These are phyloP conservation scores for Aspergillus sergii DNA, from an alignment of 2,329 filamentous ascomycete species.

Conservation along the genomic window DNA sequence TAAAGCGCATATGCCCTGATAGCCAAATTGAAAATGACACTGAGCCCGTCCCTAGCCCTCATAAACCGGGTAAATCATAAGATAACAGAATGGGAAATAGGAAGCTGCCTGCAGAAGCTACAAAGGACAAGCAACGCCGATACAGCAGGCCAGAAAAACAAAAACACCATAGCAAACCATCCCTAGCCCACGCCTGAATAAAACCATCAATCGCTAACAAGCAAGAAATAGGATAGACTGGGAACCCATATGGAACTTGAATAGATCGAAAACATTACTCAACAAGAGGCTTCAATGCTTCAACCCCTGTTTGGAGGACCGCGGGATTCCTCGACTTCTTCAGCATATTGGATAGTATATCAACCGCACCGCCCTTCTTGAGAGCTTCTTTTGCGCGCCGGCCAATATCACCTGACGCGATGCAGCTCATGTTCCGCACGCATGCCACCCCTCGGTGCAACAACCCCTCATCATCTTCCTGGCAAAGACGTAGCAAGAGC, in stretches of 20 bases:
- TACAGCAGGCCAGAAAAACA: not conserved
- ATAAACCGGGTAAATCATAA: conserved; percentile 1
- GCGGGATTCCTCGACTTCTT: conserved; percentile 69
- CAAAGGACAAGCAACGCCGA: not conserved
- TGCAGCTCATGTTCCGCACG: conserved; percentile 69
- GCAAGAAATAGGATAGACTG: conserved; percentile 14
- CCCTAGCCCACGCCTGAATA: conserved; percentile 1
- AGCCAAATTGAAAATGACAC: conserved; percentile 1
- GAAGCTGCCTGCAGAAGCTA: conserved; percentile 3
- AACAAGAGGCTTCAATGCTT: conserved; percentile 70
- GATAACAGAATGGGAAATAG: not conserved
- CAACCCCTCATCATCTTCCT: conserved; percentile 61
- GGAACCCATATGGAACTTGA: conserved; percentile 11
- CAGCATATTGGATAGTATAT: conserved; percentile 69
- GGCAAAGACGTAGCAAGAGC: conserved; percentile 78
- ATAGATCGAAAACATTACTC: conserved; percentile 31
- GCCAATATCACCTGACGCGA: conserved; percentile 66
- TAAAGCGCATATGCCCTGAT: not conserved
- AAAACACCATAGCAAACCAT: conserved; percentile 2
- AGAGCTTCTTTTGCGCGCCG: conserved; percentile 62
- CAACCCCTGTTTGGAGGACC: conserved; percentile 70
- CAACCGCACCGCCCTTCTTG: conserved; percentile 64
- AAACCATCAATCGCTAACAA: conserved; percentile 12
- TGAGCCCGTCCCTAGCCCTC: not conserved
- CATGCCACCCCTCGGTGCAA: conserved; percentile 72